Conservation (phyloP, 805 yeast genomes). For the Nakazawaea wickerhamii region DNA sequence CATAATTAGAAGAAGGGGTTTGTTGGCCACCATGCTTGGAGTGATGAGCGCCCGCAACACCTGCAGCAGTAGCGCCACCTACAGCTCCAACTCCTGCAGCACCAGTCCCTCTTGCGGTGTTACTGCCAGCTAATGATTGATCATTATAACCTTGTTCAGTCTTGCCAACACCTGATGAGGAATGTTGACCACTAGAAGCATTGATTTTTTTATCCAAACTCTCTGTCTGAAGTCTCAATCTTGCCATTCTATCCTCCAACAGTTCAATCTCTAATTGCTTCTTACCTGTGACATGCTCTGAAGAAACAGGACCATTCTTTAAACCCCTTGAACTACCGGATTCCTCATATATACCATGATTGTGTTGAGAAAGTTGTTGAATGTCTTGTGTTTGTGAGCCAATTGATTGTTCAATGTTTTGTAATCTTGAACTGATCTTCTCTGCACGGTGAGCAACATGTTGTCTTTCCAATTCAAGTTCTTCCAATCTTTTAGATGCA, state of each 20-base stretch:
- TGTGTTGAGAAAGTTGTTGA: not conserved
- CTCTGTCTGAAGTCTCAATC: slow-evolving; percentile 4
- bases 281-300: not conserved
- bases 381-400: not conserved
- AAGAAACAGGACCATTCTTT: slow-evolving; percentile 4
- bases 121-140: slow-evolving; percentile 1
- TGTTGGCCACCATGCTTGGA: not conserved
- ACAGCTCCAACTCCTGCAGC: slow-evolving; percentile 5
- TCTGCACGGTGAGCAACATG: not conserved
- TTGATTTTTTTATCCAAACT: slow-evolving; percentile 5
- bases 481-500: slow-evolving; percentile 1
- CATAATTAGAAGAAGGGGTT: not conserved
- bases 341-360: not conserved
- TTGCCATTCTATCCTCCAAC: slow-evolving; percentile 10
- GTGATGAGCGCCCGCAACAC: not conserved
- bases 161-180: slow-evolving; percentile 1
- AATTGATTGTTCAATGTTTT: slow-evolving; percentile 1
- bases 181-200: not conserved
- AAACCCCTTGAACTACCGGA: slow-evolving; percentile 1
- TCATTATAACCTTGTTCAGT: slow-evolving; percentile 10
- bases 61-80: slow-evolving; percentile 1
- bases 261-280: slow-evolving; percentile 8
- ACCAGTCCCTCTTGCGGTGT: not conserved
- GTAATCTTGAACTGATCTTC: slow-evolving; percentile 1
- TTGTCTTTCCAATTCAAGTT: slow-evolving; percentile 3